Conservation (phyloP, 2,329 filamentous ascomycete species). For the Fusarium papillatum region DNA sequence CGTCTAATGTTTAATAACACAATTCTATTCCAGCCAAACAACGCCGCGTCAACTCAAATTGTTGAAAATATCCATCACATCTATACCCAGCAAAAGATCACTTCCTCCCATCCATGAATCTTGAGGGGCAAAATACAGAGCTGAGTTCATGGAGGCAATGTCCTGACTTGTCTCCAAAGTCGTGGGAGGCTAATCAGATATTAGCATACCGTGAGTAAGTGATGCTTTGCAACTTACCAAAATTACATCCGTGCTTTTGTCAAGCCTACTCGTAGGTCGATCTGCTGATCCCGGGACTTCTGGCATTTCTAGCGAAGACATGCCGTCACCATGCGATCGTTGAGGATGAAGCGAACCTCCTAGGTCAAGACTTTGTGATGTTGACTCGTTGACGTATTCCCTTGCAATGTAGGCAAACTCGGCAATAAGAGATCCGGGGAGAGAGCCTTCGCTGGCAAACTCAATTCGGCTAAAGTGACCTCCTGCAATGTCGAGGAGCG, state of each 20-base stretch:
- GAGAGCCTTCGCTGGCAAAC: slow-evolving; percentile 28
- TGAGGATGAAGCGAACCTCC: not conserved
- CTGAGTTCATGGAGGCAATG: not conserved
- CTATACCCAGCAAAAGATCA: slow-evolving; percentile 34
- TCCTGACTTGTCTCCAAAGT: not conserved
- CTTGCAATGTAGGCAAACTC: slow-evolving; percentile 39
- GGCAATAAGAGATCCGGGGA: slow-evolving; percentile 31
- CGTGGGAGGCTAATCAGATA: not conserved
- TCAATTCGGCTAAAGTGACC: slow-evolving; percentile 39
- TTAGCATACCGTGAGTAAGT: not conserved
- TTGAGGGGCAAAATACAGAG: slow-evolving; percentile 20
- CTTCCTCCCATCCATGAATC: slow-evolving; percentile 31
- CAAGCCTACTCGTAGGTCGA: not conserved
- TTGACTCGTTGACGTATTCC: slow-evolving; percentile 36
- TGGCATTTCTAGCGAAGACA: not conserved
- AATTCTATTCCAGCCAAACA: not conserved
- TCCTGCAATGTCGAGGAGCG: slow-evolving; percentile 36
- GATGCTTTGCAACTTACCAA: not conserved
- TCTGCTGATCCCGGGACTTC: not conserved
- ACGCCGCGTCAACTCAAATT: not conserved
- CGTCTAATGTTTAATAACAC: not conserved
- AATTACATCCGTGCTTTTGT: not conserved
- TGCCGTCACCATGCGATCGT: not conserved
- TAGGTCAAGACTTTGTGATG: not conserved
- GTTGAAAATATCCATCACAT: slow-evolving; percentile 42